These are phyloP conservation scores for Fomitopsis pinicola DNA, from an alignment of 1,284 basidiomycete species.

Conservation along the genomic window DNA sequence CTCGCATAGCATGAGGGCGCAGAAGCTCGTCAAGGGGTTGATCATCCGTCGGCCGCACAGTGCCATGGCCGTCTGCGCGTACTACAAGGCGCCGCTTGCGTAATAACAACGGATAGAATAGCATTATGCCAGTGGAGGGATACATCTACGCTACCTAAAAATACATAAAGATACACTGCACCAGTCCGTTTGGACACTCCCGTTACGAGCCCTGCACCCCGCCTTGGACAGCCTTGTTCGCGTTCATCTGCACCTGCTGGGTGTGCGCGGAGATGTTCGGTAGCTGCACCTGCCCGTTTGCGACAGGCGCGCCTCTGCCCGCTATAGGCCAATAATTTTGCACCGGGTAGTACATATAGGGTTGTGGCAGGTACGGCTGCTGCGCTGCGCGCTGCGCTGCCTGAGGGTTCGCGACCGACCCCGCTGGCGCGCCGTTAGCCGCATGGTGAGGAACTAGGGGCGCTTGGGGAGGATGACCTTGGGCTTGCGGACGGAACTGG, in stretches of 20 bases:
- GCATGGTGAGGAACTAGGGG: constrained; percentile 21
- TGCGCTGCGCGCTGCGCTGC: constrained; percentile 13
- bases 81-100: neutral
- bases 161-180: constrained; percentile 8
- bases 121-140: constrained; percentile 2
- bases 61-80: neutral
- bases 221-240: constrained; percentile 33
- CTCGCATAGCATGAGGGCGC: neutral
- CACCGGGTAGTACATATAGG: constrained; percentile 24
- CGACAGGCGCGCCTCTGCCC: constrained; percentile 24
- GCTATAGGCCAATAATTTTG: constrained; percentile 22
- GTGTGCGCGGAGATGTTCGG: constrained; percentile 25
- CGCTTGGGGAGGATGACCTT: constrained; percentile 17
- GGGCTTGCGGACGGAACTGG: constrained; percentile 7
- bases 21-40: neutral
- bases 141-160: constrained; percentile 9
- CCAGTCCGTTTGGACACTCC: neutral
- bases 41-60: neutral
- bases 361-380: constrained; percentile 17
- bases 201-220: constrained; percentile 32
- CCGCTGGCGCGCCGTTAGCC: constrained; percentile 15
- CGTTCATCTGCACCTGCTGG: constrained; percentile 28
- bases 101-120: constrained; percentile 1
- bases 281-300: constrained; percentile 26
- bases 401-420: constrained; percentile 20